Evolutionary conservation across 2,329 filamentous ascomycete genomes (phyloP), one percentile per base, ranked within the genome.

Genomic region (Cryphonectria parasitica): DNA sequence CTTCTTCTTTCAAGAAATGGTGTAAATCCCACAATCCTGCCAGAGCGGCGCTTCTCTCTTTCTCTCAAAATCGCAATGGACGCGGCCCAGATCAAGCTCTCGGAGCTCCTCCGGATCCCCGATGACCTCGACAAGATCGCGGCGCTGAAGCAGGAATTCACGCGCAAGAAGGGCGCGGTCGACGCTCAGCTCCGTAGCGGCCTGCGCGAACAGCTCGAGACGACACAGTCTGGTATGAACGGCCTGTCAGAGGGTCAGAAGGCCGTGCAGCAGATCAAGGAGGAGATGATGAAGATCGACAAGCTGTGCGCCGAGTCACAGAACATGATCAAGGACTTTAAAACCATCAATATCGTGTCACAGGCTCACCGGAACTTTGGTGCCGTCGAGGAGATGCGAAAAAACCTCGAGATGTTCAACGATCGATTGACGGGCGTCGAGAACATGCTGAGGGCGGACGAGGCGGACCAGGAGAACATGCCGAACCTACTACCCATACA

Each of bases 221-320:
- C 95, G 68, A 98, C 96, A 15, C 95, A 98, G 83, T 89, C 92
- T 75, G 96, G 96, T 80, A 97, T 99, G 90, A 91, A 85, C 74
- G 92, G 92, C 73, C 91, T 99, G 74, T 90, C 89, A 61, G 94
- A 98, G 78, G 95, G 95, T 69, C 95, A 98, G 82, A 92, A 95
- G 80, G 93, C 93, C 72, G 93, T 99, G 49, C 92, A 93, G 78
- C 89, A 92, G 76, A 98, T 98, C 82, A 97, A 97, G 81, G 95
- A 98, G 75, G 96, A 99, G 84, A 96, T 99, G 89, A 94, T 97
- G 86, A 97, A 95, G 83, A 98, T 99, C 77, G 96, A 99, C 84
- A 94, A 93, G 83, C 89, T 99, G 74, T 99, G 96, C 83, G 94
- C 95, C 74, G 97, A 99, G 82, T 95, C 95, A 68, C 95, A 98